These are phyloP conservation scores for Sporisorium graminicola DNA, from an alignment of 1,284 basidiomycete genomes.

Conservation along the genomic window DNA sequence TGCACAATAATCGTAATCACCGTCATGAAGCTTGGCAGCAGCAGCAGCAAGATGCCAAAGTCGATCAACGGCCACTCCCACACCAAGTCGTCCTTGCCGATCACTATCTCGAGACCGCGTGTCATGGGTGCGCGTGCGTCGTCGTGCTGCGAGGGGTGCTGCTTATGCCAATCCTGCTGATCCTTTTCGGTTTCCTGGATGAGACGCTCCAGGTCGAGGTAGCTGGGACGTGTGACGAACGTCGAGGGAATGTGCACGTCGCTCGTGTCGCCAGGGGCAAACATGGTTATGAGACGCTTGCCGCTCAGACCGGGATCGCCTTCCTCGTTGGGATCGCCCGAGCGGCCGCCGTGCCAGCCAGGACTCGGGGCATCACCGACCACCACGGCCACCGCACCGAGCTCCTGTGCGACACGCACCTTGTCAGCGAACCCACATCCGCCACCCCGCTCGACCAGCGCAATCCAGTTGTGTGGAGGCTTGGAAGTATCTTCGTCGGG, in stretches of 20 bases:
- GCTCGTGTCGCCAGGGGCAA: slow-evolving; percentile 60
- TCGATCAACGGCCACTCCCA: slow-evolving; percentile 67
- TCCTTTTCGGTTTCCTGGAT: slow-evolving; percentile 60
- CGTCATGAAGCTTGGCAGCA: slow-evolving; percentile 67
- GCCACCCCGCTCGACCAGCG: slow-evolving; percentile 64
- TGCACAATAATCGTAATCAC: slow-evolving; percentile 63
- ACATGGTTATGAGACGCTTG: slow-evolving; percentile 67
- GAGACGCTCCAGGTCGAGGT: slow-evolving; percentile 61
- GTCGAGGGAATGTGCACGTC: slow-evolving; percentile 67
- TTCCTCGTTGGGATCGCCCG: slow-evolving; percentile 52
- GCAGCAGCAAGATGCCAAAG: slow-evolving; percentile 63
- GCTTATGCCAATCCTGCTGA: slow-evolving; percentile 40
- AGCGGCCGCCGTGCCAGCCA: slow-evolving; percentile 41
- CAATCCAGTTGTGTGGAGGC: slow-evolving; percentile 66
- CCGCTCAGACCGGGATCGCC: slow-evolving; percentile 55
- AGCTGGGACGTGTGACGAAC: slow-evolving; percentile 67
- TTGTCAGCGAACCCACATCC: slow-evolving; percentile 65
- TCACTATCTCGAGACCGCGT: slow-evolving; percentile 61
- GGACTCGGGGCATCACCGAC: slow-evolving; percentile 63
- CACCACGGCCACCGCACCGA: slow-evolving; percentile 67
- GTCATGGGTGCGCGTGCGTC: slow-evolving; percentile 12
- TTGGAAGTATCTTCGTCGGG: not conserved
- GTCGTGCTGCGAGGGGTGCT: slow-evolving; percentile 21
- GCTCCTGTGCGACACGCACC: slow-evolving; percentile 62
- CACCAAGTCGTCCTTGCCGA: slow-evolving; percentile 61